Conservation (phyloP, 75 land plant genomes). For the Picea glauca region DNA sequence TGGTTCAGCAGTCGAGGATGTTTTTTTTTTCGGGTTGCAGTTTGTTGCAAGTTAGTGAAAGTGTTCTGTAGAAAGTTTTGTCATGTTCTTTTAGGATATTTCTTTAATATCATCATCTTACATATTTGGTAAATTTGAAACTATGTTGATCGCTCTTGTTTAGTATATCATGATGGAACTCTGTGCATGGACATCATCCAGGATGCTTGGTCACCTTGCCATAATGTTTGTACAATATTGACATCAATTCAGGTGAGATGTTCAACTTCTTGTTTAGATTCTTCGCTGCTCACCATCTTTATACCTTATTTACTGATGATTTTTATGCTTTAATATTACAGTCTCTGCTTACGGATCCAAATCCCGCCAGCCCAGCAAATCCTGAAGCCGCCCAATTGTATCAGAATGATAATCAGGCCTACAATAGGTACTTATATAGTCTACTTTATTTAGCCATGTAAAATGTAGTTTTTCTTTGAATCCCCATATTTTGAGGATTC, state of each 20-base stretch:
- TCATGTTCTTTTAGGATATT: too few relatives aligned
- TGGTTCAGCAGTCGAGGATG: too few relatives aligned
- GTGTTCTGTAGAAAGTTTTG: too few relatives aligned
- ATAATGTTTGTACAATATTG: slow-evolving; percentile 55
- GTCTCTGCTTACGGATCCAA: slow-evolving; percentile 71
- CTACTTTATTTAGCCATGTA: not conserved
- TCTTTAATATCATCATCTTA: too few relatives aligned
- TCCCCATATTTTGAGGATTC: not conserved
- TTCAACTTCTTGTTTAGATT: not conserved
- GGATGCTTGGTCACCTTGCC: slow-evolving; percentile 78
- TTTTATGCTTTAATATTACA: slow-evolving; percentile 14
- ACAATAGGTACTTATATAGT: slow-evolving; percentile 37
- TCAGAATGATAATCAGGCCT: slow-evolving; percentile 46
- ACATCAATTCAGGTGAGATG: slow-evolving; percentile 49
- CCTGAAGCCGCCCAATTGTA: slow-evolving; percentile 61
- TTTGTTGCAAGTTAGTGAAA: too few relatives aligned
- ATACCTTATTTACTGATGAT: not conserved
- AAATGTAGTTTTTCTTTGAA: not conserved
- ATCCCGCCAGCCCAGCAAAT: slow-evolving; percentile 69
- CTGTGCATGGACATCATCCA: slow-evolving; percentile 74
- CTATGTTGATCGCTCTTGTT: not conserved
- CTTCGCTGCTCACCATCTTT: not conserved
- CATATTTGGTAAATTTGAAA: not conserved
- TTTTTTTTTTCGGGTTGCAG: too few relatives aligned
- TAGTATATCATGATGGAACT: slow-evolving; percentile 65